Conservation (phyloP, 73 alveolate genomes). For the Stentor roeselii region DNA sequence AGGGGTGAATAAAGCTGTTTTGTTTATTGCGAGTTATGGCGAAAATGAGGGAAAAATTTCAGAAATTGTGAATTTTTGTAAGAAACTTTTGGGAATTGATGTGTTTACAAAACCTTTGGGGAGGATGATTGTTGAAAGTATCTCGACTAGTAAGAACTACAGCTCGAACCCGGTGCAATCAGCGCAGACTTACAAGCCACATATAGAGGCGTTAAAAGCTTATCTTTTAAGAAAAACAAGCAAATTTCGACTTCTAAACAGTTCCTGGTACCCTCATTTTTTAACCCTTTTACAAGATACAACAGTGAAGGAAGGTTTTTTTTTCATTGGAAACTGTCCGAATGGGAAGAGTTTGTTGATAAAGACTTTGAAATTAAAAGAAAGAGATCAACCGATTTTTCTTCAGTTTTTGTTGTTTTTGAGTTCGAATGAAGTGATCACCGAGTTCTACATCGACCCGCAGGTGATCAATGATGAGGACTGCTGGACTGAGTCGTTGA, state of each 20-base stretch:
- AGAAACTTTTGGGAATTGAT: neutral
- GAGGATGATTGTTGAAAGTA: neutral
- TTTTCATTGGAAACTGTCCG: neutral
- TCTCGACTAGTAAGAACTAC: neutral
- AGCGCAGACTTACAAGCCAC: neutral
- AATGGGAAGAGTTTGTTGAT: neutral
- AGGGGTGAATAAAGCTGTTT: constrained; percentile 5
- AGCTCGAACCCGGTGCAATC: neutral
- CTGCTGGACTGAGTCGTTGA: neutral
- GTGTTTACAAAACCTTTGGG: neutral
- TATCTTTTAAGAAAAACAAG: neutral
- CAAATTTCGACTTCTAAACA: neutral
- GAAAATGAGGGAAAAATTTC: neutral
- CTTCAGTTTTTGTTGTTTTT: neutral
- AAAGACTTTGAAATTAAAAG: neutral
- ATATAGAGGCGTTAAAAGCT: neutral
- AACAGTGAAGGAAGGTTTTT: neutral
- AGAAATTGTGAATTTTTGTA: neutral
- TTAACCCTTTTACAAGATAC: neutral
- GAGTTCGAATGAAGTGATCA: neutral
- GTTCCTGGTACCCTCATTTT: neutral
- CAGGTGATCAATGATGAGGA: neutral
- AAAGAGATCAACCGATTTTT: neutral
- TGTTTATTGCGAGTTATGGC: neutral
- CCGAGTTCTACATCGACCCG: constrained; percentile 11